These are phyloP conservation scores for Podospora conica DNA, from an alignment of 495 filamentous ascomycete species.

Conservation along the genomic window DNA sequence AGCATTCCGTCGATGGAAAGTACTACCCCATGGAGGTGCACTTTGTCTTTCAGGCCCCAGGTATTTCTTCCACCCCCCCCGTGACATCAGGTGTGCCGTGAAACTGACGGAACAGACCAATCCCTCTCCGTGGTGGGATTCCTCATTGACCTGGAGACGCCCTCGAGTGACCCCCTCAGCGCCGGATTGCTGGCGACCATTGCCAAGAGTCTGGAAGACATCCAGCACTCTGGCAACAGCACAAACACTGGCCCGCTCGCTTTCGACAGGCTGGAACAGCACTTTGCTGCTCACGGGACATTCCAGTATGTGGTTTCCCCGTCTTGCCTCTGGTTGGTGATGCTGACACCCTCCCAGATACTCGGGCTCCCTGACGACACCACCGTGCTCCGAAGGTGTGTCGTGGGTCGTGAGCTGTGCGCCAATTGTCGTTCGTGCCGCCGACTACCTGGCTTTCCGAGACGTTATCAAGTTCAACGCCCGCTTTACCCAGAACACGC, in stretches of 20 bases:
- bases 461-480: constrained; percentile 9
- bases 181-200: background rate
- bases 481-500: constrained; percentile 4
- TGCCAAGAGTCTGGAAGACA: background rate
- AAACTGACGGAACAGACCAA: background rate
- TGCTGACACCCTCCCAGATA: background rate
- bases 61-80: background rate
- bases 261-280: constrained; percentile 3
- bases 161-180: background rate
- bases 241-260: background rate
- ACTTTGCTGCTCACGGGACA: background rate
- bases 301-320: constrained; percentile 5
- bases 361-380: constrained; percentile 60
- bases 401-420: constrained; percentile 5
- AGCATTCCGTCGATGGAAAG: constrained; percentile 4
- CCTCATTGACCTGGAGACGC: constrained; percentile 1
- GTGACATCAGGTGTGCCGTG: background rate
- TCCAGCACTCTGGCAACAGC: background rate
- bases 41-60: constrained; percentile 10
- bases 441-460: background rate
- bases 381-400: constrained; percentile 23
- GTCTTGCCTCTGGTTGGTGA: background rate
- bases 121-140: constrained; percentile 4
- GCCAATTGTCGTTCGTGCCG: background rate
- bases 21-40: constrained; percentile 10